phyloP scores from a whole-genome alignment of 192 early-diverging fungal species.

The Linnemannia elongata region DNA sequence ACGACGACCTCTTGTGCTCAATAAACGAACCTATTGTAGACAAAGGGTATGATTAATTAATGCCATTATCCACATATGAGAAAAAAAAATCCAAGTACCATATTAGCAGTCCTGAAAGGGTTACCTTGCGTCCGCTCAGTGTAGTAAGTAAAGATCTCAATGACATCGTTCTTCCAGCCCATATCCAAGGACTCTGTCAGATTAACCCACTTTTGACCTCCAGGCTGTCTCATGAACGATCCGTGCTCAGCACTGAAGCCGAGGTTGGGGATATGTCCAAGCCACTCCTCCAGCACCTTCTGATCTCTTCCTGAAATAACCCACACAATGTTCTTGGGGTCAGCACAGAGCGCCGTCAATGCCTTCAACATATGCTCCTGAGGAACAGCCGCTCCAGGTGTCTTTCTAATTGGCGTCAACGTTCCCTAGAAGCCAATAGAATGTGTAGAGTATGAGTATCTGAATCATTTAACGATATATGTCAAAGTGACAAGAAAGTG shows the following conservation, averaged over 20 bases:
- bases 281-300: conserved; percentile 84
- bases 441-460: background rate
- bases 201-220: conserved; percentile 79
- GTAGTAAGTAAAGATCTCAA: conserved; percentile 94
- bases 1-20: conserved; percentile 91
- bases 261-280: conserved; percentile 81
- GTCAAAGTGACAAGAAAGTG: background rate
- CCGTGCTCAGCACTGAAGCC: conserved; percentile 97
- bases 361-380: conserved; percentile 85
- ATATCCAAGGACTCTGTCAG: conserved; percentile 82
- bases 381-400: conserved; percentile 85
- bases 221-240: conserved; percentile 90
- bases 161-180: conserved; percentile 94
- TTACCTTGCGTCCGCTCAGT: conserved; percentile 91
- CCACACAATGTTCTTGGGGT: conserved; percentile 90
- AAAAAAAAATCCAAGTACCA: background rate
- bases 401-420: conserved; percentile 90
- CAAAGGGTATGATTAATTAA: background rate
- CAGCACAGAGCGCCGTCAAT: conserved; percentile 73
- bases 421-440: conserved; percentile 76
- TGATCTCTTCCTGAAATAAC: conserved; percentile 95
- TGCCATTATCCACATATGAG: too few species aligned
- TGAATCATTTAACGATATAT: background rate
- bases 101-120: background rate
- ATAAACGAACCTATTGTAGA: conserved; percentile 75